phyloP scores from a whole-genome alignment of 208 protist species.

The Leptomonas pyrrhocoris region DNA sequence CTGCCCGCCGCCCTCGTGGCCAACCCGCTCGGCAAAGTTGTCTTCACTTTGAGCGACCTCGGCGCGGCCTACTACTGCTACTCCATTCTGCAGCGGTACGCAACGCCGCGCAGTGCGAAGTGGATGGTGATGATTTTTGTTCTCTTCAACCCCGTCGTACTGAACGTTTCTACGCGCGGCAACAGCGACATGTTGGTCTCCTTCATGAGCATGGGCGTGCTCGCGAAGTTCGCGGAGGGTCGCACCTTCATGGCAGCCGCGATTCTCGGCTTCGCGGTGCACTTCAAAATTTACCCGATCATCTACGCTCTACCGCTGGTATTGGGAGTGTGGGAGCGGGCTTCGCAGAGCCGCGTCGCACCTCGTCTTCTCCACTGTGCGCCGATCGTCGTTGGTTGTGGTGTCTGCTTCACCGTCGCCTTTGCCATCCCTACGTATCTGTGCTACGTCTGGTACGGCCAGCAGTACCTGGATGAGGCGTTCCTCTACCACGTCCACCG shows the following conservation, averaged over 20 bases:
- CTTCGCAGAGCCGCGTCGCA: neutral
- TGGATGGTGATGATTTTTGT: slow-evolving; percentile 80
- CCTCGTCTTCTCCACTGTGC: slow-evolving; percentile 14
- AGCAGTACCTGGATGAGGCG: slow-evolving; percentile 78
- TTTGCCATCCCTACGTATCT: slow-evolving; percentile 58
- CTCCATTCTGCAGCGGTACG: slow-evolving; percentile 57
- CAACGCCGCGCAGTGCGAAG: slow-evolving; percentile 65
- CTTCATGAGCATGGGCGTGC: slow-evolving; percentile 79
- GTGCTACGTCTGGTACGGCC: slow-evolving; percentile 70
- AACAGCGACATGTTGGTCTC: slow-evolving; percentile 94
- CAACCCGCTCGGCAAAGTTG: slow-evolving; percentile 80
- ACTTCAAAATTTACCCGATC: slow-evolving; percentile 95
- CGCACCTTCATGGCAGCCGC: slow-evolving; percentile 59
- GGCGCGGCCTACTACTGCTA: slow-evolving; percentile 75
- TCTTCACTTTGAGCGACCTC: slow-evolving; percentile 88
- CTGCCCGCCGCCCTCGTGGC: slow-evolving; percentile 75
- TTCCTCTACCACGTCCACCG: slow-evolving; percentile 84
- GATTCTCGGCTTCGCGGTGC: slow-evolving; percentile 82
- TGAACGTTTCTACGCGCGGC: slow-evolving; percentile 93
- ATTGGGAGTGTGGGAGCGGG: slow-evolving; percentile 61
- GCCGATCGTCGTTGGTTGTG: slow-evolving; percentile 42
- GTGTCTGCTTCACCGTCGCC: slow-evolving; percentile 44
- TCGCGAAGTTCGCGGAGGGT: slow-evolving; percentile 65
- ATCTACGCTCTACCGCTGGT: slow-evolving; percentile 88
- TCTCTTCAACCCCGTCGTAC: slow-evolving; percentile 92